Evolutionary conservation across 2,329 filamentous ascomycete genomes (phyloP), one percentile per base, ranked within the genome.

Genomic region (Fusarium irregulare): DNA sequence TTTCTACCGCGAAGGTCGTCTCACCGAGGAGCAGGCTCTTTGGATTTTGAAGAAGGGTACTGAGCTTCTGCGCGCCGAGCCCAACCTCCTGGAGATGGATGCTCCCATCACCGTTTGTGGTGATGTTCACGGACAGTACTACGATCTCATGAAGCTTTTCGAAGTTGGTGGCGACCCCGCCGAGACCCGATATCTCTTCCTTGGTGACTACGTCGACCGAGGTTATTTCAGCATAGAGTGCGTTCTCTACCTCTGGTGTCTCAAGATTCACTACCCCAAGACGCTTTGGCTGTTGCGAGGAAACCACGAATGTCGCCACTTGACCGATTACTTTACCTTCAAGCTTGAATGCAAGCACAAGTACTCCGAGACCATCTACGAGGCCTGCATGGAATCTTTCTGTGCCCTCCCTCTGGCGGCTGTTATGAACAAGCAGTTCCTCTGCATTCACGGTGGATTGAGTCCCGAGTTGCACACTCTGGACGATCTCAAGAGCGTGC

Each of bases 291-390:
- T 99, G 74, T 89, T 99, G 74, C 93, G 96, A 76, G 96, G 96
- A 74, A 99, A 99, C 83, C 96, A 99, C 84, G 96, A 99, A 83
- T 99, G 96, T 82, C 92, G 96, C 77, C 96, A 99, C 85, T 88
- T 99, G 87, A 99, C 96, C 61, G 96, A 99, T 80, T 99, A 99
- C 87, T 99, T 99, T 84, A 99, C 96, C 66, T 99, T 99, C 87
- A 98, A 99, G 87, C 90, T 99, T 62, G 96, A 99, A 82, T 99
- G 96, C 87, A 98, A 97, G 85, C 96, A 99, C 88, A 99, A 99
- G 82, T 99, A 99, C 83, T 97, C 93, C 34, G 96, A 98, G 83
- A 88, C 88, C 70, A 88, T 99, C 64, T 99, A 99, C 80, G 95
- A 99, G 78, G 95, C 96, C 60, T 98, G 96, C 84, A 97, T 98